phyloP scores from a whole-genome alignment of 2,329 filamentous ascomycete genomes.

The Phyllosticta citribraziliensis region DNA sequence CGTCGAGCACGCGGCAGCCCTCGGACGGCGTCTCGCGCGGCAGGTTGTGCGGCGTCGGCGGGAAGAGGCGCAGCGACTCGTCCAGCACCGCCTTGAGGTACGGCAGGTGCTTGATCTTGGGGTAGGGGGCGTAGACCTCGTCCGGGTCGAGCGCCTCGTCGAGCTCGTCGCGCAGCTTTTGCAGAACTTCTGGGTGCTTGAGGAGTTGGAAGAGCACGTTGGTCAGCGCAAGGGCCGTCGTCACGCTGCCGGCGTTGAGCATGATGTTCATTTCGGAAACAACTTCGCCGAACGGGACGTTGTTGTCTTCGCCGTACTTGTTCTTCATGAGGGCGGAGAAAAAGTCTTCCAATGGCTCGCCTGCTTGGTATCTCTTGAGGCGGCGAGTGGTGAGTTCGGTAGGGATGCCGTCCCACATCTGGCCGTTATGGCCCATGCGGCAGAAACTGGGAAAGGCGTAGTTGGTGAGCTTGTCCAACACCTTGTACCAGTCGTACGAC shows the following conservation, averaged over 20 bases:
- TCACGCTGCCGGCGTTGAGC: conserved; percentile 26
- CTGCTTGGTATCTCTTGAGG: conserved; percentile 33
- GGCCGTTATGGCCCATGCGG: conserved; percentile 10
- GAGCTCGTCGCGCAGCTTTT: conserved; percentile 17
- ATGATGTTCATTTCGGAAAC: conserved; percentile 2
- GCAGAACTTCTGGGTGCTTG: conserved; percentile 19
- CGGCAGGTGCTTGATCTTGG: conserved; percentile 16
- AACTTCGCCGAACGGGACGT: conserved; percentile 4
- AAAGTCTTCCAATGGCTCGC: conserved; percentile 8
- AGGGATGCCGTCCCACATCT: conserved; percentile 26
- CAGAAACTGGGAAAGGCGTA: conserved; percentile 35
- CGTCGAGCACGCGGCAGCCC: conserved; percentile 14
- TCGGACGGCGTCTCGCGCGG: conserved; percentile 18
- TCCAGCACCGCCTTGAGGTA: conserved; percentile 26
- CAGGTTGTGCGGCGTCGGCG: conserved; percentile 17
- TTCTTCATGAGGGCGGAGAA: conserved; percentile 7
- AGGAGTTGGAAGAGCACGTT: conserved; percentile 30
- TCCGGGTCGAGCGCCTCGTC: conserved; percentile 9
- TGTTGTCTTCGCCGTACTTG: not conserved
- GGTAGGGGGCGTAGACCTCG: conserved; percentile 14
- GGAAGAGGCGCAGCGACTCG: conserved; percentile 16
- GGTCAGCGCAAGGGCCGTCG: conserved; percentile 24
- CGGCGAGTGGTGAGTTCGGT: conserved; percentile 36
- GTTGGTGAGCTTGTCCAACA: conserved; percentile 39
- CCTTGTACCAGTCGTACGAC: conserved; percentile 42